Evolutionary conservation across 805 yeast genomes (phyloP).

Genomic region (Diddensiella caesifluorescens): DNA sequence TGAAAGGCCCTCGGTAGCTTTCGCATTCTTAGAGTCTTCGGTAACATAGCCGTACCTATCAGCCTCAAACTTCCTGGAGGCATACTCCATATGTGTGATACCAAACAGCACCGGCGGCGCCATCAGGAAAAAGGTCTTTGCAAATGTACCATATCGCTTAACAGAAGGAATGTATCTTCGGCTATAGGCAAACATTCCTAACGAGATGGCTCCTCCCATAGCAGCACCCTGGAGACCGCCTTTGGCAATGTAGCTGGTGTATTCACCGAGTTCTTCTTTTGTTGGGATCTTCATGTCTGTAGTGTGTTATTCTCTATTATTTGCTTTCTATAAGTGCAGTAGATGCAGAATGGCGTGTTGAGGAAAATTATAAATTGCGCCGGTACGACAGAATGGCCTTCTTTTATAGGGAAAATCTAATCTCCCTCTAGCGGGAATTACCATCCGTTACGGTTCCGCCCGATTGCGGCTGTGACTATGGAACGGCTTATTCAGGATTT

Average conservation of each 20-base stretch:
- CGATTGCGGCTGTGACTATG: no score
- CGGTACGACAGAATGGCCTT: no score
- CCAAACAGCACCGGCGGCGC: constrained; percentile 61
- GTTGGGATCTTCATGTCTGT: constrained; percentile 61
- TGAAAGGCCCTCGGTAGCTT: constrained; percentile 5
- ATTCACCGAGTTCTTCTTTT: constrained; percentile 62
- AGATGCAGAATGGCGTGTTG: no score
- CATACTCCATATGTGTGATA: constrained; percentile 64
- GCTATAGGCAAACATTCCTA: constrained; percentile 48
- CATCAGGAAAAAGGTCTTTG: constrained; percentile 55
- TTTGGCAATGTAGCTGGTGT: constrained; percentile 48
- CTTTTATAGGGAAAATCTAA: no score
- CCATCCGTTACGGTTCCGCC: no score
- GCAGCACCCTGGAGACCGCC: constrained; percentile 61
- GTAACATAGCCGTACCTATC: constrained; percentile 49
- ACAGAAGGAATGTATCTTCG: constrained; percentile 35
- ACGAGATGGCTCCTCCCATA: constrained; percentile 53
- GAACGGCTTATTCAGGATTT: no score
- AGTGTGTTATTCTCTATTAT: no score
- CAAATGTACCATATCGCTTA: constrained; percentile 26
- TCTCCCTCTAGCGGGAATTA: no score
- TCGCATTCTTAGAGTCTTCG: constrained; percentile 38
- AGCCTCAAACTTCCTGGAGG: constrained; percentile 62
- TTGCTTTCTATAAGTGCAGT: no score
- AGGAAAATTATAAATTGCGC: no score